Base-by-base conservation (phyloP, 2,329 filamentous ascomycete species). In the Periconia sp. region DNA sequence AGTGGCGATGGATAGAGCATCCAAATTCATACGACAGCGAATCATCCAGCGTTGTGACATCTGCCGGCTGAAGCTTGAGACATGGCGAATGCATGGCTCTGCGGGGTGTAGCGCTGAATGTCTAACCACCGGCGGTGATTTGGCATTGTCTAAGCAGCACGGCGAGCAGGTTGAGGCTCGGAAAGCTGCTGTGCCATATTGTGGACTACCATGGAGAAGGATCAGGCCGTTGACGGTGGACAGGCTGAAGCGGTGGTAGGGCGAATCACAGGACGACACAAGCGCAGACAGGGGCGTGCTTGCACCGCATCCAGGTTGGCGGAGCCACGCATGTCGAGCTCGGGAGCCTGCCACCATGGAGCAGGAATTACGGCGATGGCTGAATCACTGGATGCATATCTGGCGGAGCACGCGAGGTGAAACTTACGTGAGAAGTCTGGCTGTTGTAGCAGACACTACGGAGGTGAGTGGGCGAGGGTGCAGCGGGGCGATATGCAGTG, bases 241-340 rank as follows among this genome's bases (percentile, higher is more conserved):
- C n/a, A n/a, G n/a, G n/a, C n/a, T n/a, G n/a, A 22, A 9, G n/a
- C 11, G 17, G 17, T 19, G 32, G 3, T 5, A 28, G 12, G 32
- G 32, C 50, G 43, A 54, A 48, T 55, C 48, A 54, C 30, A 31
- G 36, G 49, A 46, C 39, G 44, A 46, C 41, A 49, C 36, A 56
- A 52, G 54, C 46, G 42, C 46, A 23, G 47, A 46, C 40, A 50
- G 44, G 54, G 52, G 44, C 37, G 32, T 28, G 46, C 48, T 38
- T 43, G 45, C 48, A 52, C 33, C 43, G 31, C 31, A 40, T 39
- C 56, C 57, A 58, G 50, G 53, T 57, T 45, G 50, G 48, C 47
- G 57, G 53, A 54, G 49, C 42, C 41, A 36, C 31, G 25, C 32
- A 29, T 12, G 31, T 35, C 33, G 42, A 30, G 30, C 23, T 52